Conservation (phyloP, 192 early-diverging fungal species). For the Entomortierella beljakovae region DNA sequence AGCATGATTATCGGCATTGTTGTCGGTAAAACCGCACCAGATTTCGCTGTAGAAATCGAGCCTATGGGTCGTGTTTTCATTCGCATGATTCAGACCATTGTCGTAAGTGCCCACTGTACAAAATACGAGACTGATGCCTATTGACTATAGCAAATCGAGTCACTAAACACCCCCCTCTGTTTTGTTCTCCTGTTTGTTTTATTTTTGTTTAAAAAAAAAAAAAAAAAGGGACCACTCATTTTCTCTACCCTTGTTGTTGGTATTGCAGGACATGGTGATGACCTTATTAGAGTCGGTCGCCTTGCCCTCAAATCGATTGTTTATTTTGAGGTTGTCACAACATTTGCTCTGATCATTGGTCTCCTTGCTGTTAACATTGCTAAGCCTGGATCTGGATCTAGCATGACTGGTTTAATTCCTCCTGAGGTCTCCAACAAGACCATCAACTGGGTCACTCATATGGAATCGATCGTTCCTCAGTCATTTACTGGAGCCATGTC, state of each 20-base stretch:
- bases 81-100: slow-evolving; percentile 64
- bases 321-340: slow-evolving; percentile 76
- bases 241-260: slow-evolving; percentile 79
- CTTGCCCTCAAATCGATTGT: slow-evolving; percentile 75
- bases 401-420: slow-evolving; percentile 17
- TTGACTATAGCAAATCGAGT: too few relatives aligned
- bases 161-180: too few relatives aligned
- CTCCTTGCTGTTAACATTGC: slow-evolving; percentile 70
- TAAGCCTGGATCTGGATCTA: slow-evolving; percentile 70
- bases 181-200: slow-evolving; percentile 26
- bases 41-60: slow-evolving; percentile 52
- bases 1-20: slow-evolving; percentile 61
- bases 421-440: not conserved
- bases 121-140: too few relatives aligned
- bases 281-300: slow-evolving; percentile 67
- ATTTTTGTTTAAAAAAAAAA: not conserved
- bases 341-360: slow-evolving; percentile 73
- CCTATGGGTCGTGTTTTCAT: slow-evolving; percentile 64
- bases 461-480: slow-evolving; percentile 69
- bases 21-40: slow-evolving; percentile 61
- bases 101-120: slow-evolving; percentile 24
- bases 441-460: slow-evolving; percentile 66
- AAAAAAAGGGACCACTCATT: slow-evolving; percentile 67
- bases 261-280: slow-evolving; percentile 80
- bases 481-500: slow-evolving; percentile 68